Percentiles rank a stretch among this genome's conserved stretches.
These are phyloP conservation scores for Leptographium flavum DNA, from an alignment of 2,329 filamentous ascomycete species.

Conservation along the genomic window DNA sequence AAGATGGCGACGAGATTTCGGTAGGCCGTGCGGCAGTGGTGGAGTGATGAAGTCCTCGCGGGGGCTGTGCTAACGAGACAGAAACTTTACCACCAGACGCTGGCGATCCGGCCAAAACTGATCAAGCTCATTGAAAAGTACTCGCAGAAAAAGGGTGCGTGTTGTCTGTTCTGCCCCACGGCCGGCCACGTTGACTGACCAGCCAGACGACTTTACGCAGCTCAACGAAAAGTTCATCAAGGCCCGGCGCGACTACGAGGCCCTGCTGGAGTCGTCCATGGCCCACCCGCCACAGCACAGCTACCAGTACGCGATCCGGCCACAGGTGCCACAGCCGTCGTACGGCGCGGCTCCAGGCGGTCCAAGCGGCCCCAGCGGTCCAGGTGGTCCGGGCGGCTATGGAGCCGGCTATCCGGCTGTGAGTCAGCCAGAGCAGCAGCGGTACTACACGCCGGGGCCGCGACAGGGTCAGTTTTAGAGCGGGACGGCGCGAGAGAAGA, in stretches of 20 bases:
- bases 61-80: slow-evolving; percentile 15
- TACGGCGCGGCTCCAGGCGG: slow-evolving; percentile 22
- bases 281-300: slow-evolving; percentile 71
- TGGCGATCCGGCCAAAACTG: slow-evolving; percentile 88
- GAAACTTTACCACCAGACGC: slow-evolving; percentile 79
- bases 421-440: slow-evolving; percentile 41
- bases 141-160: slow-evolving; percentile 90
- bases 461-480: slow-evolving; percentile 11
- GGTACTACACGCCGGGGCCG: slow-evolving; percentile 53
- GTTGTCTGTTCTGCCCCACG: neutral
- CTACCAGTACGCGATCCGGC: slow-evolving; percentile 52
- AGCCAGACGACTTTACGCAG: slow-evolving; percentile 86
- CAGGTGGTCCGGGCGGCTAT: neutral
- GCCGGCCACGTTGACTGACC: neutral
- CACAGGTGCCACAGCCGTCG: slow-evolving; percentile 29
- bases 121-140: slow-evolving; percentile 99
- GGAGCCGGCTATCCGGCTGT: slow-evolving; percentile 18
- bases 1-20: slow-evolving; percentile 95
- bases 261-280: slow-evolving; percentile 93
- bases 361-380: neutral
- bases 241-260: slow-evolving; percentile 89
- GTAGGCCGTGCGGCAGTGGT: slow-evolving; percentile 26
- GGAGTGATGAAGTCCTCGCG: neutral
- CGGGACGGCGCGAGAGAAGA: neutral
- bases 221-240: slow-evolving; percentile 99